phyloP scores from a whole-genome alignment of 495 filamentous ascomycete genomes.

The Penicillium turbatum region DNA sequence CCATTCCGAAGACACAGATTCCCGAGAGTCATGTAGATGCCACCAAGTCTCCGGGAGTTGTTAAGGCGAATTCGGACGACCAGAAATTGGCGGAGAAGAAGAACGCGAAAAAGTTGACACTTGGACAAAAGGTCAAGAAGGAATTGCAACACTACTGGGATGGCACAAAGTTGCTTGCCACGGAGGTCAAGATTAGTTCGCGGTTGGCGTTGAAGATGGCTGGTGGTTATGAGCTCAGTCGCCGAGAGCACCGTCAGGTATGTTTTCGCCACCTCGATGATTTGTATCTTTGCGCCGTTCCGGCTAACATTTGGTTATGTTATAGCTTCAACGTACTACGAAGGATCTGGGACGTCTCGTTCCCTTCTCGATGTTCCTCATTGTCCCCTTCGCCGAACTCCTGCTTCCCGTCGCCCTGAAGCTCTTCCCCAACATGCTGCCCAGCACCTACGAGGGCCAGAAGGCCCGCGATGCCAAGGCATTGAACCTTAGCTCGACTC shows the following conservation, averaged over 20 bases:
- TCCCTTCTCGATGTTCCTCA: constrained; percentile 94
- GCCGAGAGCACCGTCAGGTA: constrained; percentile 85
- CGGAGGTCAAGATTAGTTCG: constrained; percentile 88
- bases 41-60: constrained; percentile 21
- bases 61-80: constrained; percentile 24
- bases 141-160: constrained; percentile 96
- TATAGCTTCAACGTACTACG: constrained; percentile 78
- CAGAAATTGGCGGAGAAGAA: constrained; percentile 63
- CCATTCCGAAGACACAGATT: constrained; percentile 25
- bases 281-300: not conserved
- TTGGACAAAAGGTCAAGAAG: constrained; percentile 89
- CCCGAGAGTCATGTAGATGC: constrained; percentile 42
- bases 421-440: constrained; percentile 93
- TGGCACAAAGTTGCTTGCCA: constrained; percentile 93
- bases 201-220: constrained; percentile 95
- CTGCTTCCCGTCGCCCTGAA: constrained; percentile 90
- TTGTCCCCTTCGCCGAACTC: constrained; percentile 93
- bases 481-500: constrained; percentile 71
- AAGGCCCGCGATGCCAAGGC: constrained; percentile 86
- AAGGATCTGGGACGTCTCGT: constrained; percentile 90
- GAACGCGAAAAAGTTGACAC: constrained; percentile 77
- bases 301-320: constrained; percentile 14
- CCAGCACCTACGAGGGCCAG: constrained; percentile 94
- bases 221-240: constrained; percentile 91
- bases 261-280: constrained; percentile 2